Percentiles rank a stretch among this genome's conserved stretches.
Conservation (phyloP, 2,329 filamentous ascomycete genomes). For the Saccharata proteae region DNA sequence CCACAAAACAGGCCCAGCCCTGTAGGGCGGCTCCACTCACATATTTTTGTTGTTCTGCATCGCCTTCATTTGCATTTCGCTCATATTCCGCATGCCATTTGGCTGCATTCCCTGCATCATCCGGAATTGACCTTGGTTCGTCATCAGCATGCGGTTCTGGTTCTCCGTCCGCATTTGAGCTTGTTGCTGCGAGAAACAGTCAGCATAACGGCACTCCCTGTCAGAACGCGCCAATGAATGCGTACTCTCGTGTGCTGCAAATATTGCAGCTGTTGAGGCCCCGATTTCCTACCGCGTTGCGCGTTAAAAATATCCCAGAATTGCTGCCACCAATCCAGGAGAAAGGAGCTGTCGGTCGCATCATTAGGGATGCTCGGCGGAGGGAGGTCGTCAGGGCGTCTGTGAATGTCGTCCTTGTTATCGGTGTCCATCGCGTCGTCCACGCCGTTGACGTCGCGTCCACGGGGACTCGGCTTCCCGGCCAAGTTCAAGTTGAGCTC, state of each 20-base stretch:
- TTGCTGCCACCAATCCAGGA: constrained; percentile 95
- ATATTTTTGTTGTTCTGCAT: constrained; percentile 67
- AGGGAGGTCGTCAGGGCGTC: constrained; percentile 70
- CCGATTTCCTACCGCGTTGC: constrained; percentile 44
- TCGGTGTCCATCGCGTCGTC: constrained; percentile 76
- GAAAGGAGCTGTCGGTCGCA: constrained; percentile 62
- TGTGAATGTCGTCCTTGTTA: constrained; percentile 65
- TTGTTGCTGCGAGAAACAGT: constrained; percentile 41
- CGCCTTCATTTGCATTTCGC: constrained; percentile 56
- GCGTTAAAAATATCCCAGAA: constrained; percentile 95
- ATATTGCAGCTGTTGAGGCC: constrained; percentile 55
- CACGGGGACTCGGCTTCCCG: constrained; percentile 50
- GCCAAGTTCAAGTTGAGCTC: constrained; percentile 26
- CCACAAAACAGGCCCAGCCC: background rate
- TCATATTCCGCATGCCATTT: constrained; percentile 47
- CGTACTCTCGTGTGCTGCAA: constrained; percentile 72
- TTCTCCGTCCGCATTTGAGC: constrained; percentile 58
- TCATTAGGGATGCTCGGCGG: constrained; percentile 52
- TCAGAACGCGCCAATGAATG: constrained; percentile 12
- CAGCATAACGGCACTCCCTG: constrained; percentile 10
- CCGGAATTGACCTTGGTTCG: constrained; percentile 48
- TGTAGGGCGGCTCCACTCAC: constrained; percentile 36
- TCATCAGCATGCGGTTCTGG: constrained; percentile 65
- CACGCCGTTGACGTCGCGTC: constrained; percentile 51
- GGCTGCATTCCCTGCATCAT: constrained; percentile 53